phyloP scores from a whole-genome alignment of 169 alveolate genomes.

The Theileria equi region DNA sequence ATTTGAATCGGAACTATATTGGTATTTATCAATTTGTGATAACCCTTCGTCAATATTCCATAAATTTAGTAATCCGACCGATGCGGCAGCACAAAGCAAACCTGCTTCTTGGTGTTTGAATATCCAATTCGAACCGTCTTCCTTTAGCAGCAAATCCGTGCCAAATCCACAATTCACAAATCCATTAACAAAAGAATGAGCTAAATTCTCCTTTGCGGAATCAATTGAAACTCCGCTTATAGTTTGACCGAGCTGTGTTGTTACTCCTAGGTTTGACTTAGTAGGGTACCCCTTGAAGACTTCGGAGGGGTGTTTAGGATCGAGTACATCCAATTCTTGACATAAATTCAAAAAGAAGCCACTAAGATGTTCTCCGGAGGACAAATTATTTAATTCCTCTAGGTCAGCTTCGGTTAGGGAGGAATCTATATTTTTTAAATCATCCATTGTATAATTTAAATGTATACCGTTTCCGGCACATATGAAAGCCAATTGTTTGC shows the following conservation, averaged over 20 bases:
- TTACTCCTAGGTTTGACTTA: constrained; percentile 12
- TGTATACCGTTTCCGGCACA: constrained; percentile 46
- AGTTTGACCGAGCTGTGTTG: constrained; percentile 84
- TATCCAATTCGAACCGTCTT: constrained; percentile 87
- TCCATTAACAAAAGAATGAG: constrained; percentile 96
- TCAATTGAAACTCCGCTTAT: constrained; percentile 79
- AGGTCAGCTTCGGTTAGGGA: constrained; percentile 20
- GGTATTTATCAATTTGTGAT: constrained; percentile 87
- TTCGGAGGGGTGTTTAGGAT: constrained; percentile 93
- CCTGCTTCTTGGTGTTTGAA: constrained; percentile 94
- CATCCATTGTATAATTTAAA: constrained; percentile 34
- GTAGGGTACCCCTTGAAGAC: constrained; percentile 79
- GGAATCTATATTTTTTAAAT: constrained; percentile 2
- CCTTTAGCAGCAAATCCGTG: constrained; percentile 87
- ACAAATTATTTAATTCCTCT: constrained; percentile 66
- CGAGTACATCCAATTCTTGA: constrained; percentile 91
- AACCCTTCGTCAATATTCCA: constrained; percentile 99
- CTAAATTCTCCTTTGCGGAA: constrained; percentile 92
- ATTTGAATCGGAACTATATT: constrained; percentile 89
- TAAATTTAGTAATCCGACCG: constrained; percentile 90
- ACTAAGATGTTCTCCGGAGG: constrained; percentile 83
- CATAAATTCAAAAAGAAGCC: constrained; percentile 86
- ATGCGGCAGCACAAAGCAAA: constrained; percentile 92
- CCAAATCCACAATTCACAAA: constrained; percentile 98
- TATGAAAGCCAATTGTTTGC: constrained; percentile 44